A percentile compares a stretch with the other conserved stretches of the same genome.
Evolutionary conservation across 208 protist species (phyloP).

Genomic region (Crithidia fasciculata): DNA sequence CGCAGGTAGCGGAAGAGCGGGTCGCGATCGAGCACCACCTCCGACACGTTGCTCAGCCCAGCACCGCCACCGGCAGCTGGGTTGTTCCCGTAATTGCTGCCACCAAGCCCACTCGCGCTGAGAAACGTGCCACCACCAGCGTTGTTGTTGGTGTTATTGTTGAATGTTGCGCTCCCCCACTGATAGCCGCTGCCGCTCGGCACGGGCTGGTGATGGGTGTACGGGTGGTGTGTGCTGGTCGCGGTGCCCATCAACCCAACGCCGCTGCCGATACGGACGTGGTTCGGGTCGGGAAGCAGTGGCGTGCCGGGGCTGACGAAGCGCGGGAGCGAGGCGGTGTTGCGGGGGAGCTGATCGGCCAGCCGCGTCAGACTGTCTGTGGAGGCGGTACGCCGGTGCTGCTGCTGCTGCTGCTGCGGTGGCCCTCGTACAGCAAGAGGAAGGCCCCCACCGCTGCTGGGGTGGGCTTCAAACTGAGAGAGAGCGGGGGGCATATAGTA

Average conservation of each 20-base stretch:
- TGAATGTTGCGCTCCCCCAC: slow-evolving; percentile 19
- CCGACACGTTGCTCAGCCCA: slow-evolving; percentile 26
- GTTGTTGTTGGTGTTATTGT: background rate
- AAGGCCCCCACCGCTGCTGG: background rate
- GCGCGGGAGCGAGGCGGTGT: background rate
- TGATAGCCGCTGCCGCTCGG: slow-evolving; percentile 3
- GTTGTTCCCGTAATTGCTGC: too few species aligned
- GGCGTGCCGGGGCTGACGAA: background rate
- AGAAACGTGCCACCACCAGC: background rate
- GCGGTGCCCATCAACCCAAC: background rate
- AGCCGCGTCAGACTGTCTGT: background rate
- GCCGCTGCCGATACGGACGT: slow-evolving; percentile 4
- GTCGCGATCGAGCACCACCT: slow-evolving; percentile 54
- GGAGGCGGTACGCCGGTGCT: slow-evolving; percentile 1
- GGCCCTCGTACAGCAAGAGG: background rate
- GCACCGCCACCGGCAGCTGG: slow-evolving; percentile 3
- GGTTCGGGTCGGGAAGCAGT: background rate
- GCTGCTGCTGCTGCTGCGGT: background rate
- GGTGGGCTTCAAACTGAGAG: too few species aligned
- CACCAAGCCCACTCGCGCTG: too few species aligned
- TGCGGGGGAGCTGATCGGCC: background rate
- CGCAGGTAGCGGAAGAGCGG: slow-evolving; percentile 67
- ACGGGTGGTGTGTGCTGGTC: background rate
- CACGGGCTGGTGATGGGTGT: background rate
- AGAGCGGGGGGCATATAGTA: slow-evolving; percentile 9